Base-by-base conservation (phyloP, 129 eudicot genomes). In the Flaveria sonorensis region DNA sequence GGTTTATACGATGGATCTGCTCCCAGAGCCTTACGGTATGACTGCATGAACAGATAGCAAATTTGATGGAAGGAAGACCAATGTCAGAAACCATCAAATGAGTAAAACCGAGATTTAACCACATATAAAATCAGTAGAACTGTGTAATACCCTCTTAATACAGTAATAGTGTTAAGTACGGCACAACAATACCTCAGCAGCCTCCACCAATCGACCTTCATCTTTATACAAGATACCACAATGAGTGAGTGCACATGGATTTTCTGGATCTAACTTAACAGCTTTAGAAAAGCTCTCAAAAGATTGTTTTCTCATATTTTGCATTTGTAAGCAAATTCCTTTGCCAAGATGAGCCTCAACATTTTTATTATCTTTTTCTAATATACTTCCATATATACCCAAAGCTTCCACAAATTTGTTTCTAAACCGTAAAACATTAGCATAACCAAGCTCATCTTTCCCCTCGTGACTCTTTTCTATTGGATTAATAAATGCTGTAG, bases 261-360 rank as follows among this genome's bases (percentile, higher is more conserved):
- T 94, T 70, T 91, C 83, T 39, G 97, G 90, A 72, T 94, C 93
- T 74, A 94, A 61, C 73, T 79, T 87, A 39, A 94, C 85, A 40
- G 97, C 97, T 82, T 94, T 94, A 1, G 88, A 76, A 76, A 94
- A 94, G 75, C 96, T 88, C 84, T 91, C 97, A 76, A 91, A 87
- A 42, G 99, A 87, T 79, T 81, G 90, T 77, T 86, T 85, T 69
- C 90, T 85, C 88, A 85, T 81, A 81, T 89, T 94, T 78, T 91
- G 97, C 92, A 86, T 89, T 83, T 94, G 99, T 82, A 89, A 80
- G 85, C 97, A 94, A 75, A 94, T 86, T 82, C 99, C 99, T 85
- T 94, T 94, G 42, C 97, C 99, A 64, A 94, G 89, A 62, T 82
- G 86, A 51, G 96, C 96, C 75, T 91, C 98, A 62, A 91, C 87